Evolutionary conservation across 2,329 filamentous ascomycete genomes (phyloP), one percentile per base, ranked within the genome.

Genomic region (Ilyonectria robusta): DNA sequence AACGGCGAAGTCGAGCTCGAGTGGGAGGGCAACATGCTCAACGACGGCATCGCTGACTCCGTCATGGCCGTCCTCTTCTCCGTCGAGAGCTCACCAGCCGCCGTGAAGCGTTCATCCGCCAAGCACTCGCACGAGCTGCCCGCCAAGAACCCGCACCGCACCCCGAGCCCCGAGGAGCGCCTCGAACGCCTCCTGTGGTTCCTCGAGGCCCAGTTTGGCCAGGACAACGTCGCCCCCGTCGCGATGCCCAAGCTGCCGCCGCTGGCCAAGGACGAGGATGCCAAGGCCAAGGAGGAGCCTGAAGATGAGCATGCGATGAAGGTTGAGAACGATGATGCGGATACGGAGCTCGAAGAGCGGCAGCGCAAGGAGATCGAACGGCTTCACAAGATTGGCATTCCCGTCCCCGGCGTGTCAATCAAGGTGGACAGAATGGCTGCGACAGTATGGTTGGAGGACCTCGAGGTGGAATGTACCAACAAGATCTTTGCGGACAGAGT

Each of bases 21-120:
- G 81, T 99, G 96, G 96, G 95, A 98, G 79, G 96, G 95, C 65
- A 99, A 98, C 79, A 93, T 97, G 84, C 91, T 98, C 77, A 99
- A 98, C 79, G 96, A 99, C 77, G 94, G 94, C 67, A 97, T 99
- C 76, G 96, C 96, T n/a, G 96, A 99, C 81, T 94, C 96, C 17
- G 93, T 98, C 61, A 94, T 98, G 86, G 94, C 94, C 1, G 94
- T 98, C 3, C 87, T 99, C 11, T 90, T 97, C 74, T 95, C 93
- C 0, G 93, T 97, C 23, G 96, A 99, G 82, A 97, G 92, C 80
- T 97, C 93, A 60, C 96, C 95, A 6, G 96, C 96, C 15, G 95
- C 96, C 13, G 95, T 99, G 57, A 97, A 96, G 82, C 93, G 94
- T 44, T 77, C 72, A 40, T 75, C 74, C 5, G 65, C 79, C 62